Percentiles rank a stretch among this genome's conserved stretches.
Evolutionary conservation across 345 rosid genomes (phyloP).

Genomic region (Lumnitzera racemosa): DNA sequence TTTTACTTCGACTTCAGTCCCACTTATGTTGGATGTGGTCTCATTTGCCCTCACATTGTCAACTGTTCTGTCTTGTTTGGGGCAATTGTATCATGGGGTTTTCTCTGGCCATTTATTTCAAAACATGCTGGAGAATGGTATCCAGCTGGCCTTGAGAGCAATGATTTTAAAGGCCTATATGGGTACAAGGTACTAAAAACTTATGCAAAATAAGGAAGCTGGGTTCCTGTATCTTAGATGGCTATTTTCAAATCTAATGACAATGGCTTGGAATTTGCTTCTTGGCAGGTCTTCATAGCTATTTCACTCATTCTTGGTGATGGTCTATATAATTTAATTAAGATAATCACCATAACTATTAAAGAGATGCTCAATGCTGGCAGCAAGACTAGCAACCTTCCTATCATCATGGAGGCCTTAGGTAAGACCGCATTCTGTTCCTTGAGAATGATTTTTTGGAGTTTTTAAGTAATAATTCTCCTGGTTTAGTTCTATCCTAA

Average conservation of each 20-base stretch:
- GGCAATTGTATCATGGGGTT: conserved; percentile 88
- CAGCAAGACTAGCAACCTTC: conserved; percentile 45
- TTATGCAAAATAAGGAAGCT: too few relatives aligned
- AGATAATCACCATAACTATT: conserved; percentile 56
- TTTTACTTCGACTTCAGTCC: conserved; percentile 94
- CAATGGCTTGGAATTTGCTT: neutral
- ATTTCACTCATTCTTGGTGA: conserved; percentile 87
- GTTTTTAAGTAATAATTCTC: neutral
- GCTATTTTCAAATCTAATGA: too few relatives aligned
- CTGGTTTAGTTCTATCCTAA: too few relatives aligned
- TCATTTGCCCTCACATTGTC: conserved; percentile 91
- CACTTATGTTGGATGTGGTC: conserved; percentile 94
- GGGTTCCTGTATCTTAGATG: too few relatives aligned
- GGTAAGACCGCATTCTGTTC: conserved; percentile 31
- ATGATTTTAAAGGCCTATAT: conserved; percentile 88
- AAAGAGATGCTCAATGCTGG: conserved; percentile 51
- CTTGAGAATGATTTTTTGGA: neutral
- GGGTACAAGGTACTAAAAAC: conserved; percentile 64
- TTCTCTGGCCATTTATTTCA: conserved; percentile 82
- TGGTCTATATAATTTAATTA: conserved; percentile 81
- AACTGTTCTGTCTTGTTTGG: conserved; percentile 87
- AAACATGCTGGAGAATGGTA: conserved; percentile 80
- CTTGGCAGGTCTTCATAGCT: conserved; percentile 74
- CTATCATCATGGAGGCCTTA: conserved; percentile 35
- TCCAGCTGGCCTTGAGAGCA: conserved; percentile 67